Conservation (phyloP, 371 early-diverging fungal genomes). For the Rhizomucor pusillus region DNA sequence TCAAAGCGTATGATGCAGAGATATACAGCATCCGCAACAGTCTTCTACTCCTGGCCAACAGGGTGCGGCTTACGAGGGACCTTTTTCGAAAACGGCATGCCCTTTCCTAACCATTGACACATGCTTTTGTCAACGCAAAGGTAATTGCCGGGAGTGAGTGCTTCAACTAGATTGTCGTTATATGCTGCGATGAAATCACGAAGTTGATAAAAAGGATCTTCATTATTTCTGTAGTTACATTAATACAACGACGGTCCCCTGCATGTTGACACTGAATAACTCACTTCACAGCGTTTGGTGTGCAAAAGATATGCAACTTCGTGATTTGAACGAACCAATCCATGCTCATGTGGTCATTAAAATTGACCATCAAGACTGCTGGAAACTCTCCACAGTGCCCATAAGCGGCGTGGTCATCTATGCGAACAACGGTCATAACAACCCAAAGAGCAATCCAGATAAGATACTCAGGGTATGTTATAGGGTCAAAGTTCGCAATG, state of each 20-base stretch:
- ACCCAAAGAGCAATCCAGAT: too few relatives aligned
- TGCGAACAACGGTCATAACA: background rate
- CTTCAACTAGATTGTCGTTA: background rate
- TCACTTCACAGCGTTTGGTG: background rate
- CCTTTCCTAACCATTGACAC: slow-evolving; percentile 16
- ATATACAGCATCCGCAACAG: slow-evolving; percentile 6
- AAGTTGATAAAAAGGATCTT: background rate
- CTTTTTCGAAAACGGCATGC: slow-evolving; percentile 12
- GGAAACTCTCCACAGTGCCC: background rate
- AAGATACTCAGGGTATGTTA: too few relatives aligned
- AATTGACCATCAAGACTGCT: background rate
- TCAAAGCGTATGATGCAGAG: slow-evolving; percentile 9
- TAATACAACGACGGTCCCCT: background rate
- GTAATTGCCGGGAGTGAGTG: background rate
- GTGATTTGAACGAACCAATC: background rate
- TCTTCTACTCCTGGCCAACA: slow-evolving; percentile 16
- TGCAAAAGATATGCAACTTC: background rate
- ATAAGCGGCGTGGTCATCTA: background rate
- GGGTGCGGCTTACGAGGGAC: slow-evolving; percentile 15
- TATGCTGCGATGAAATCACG: background rate
- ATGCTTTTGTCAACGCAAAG: slow-evolving; percentile 15
- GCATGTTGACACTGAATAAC: background rate
- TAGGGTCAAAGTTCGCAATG: too few relatives aligned
- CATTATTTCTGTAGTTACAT: background rate
- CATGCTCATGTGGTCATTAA: background rate